These are phyloP conservation scores for Phalaenopsis hybrid DNA, from an alignment of 116 monocot species.

Conservation along the genomic window DNA sequence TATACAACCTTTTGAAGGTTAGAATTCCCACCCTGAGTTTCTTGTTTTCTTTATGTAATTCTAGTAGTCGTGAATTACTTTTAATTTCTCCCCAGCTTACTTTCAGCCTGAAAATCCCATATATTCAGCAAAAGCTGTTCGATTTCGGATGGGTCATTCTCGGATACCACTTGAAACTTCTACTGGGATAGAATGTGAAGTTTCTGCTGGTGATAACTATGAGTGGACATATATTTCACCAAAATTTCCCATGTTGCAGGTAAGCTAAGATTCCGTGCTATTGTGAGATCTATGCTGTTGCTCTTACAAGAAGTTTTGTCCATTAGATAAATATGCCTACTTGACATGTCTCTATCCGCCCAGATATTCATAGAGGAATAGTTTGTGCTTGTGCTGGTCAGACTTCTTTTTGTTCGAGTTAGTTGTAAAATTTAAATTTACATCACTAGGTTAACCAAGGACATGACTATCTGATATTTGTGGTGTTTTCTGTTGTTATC, in stretches of 20 bases:
- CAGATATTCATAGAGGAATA: background rate
- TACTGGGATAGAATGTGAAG: background rate
- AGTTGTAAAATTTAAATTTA: too few relatives aligned
- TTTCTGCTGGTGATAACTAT: constrained; percentile 29
- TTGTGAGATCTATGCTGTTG: background rate
- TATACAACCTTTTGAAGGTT: constrained; percentile 79
- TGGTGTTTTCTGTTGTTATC: too few relatives aligned
- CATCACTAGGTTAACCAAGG: too few relatives aligned
- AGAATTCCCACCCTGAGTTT: background rate
- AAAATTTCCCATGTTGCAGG: constrained; percentile 80
- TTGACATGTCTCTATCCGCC: background rate
- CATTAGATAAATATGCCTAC: background rate
- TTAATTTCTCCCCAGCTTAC: constrained; percentile 33
- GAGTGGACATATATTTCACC: constrained; percentile 85
- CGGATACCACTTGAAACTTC: constrained; percentile 4
- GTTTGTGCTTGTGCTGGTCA: background rate
- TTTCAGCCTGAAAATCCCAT: constrained; percentile 61
- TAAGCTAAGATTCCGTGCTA: constrained; percentile 10
- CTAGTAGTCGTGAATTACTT: background rate
- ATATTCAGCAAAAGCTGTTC: constrained; percentile 62
- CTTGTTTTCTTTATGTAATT: background rate
- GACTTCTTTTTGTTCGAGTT: too few relatives aligned
- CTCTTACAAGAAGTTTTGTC: background rate
- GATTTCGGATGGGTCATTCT: constrained; percentile 55
- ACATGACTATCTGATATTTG: too few relatives aligned